Conservation (phyloP, 306 rosid genomes). For the Cucumis cinereus region DNA sequence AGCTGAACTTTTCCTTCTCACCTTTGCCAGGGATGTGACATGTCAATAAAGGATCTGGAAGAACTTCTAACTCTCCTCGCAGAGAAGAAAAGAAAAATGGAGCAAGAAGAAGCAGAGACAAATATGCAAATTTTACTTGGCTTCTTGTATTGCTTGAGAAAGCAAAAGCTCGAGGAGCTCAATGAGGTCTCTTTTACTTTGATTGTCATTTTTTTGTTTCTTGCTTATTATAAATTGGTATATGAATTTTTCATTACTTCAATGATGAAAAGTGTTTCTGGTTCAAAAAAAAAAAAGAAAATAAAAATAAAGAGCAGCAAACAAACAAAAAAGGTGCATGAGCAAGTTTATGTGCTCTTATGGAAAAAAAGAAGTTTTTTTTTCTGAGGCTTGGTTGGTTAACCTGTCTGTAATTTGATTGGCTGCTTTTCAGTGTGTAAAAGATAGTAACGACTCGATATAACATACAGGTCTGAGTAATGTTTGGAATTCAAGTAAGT, state of each 20-base stretch:
- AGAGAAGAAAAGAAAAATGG: conserved; percentile 94
- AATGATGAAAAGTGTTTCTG: too few species aligned
- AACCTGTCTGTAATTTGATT: not conserved
- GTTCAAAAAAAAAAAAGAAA: too few species aligned
- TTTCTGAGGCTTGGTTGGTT: not conserved
- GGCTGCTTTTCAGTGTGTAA: not conserved
- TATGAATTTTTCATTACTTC: not conserved
- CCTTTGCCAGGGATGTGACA: conserved; percentile 70
- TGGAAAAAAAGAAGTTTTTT: not conserved
- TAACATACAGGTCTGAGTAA: not conserved
- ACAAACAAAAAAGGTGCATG: not conserved
- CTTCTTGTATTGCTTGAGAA: conserved; percentile 78
- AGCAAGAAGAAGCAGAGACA: conserved; percentile 95
- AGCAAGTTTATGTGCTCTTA: not conserved
- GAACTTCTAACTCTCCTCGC: conserved; percentile 57
- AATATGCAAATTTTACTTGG: conserved; percentile 86
- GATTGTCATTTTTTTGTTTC: not conserved
- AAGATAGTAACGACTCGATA: not conserved
- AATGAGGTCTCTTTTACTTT: conserved; percentile 49
- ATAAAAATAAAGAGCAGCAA: too few species aligned
- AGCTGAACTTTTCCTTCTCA: not conserved
- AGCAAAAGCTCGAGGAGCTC: conserved; percentile 75
- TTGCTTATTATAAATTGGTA: not conserved
- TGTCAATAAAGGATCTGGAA: conserved; percentile 78
- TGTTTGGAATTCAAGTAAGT: not conserved